Base-by-base conservation (phyloP, 352 stramenopile species). In the Globisporangium spinosum region DNA sequence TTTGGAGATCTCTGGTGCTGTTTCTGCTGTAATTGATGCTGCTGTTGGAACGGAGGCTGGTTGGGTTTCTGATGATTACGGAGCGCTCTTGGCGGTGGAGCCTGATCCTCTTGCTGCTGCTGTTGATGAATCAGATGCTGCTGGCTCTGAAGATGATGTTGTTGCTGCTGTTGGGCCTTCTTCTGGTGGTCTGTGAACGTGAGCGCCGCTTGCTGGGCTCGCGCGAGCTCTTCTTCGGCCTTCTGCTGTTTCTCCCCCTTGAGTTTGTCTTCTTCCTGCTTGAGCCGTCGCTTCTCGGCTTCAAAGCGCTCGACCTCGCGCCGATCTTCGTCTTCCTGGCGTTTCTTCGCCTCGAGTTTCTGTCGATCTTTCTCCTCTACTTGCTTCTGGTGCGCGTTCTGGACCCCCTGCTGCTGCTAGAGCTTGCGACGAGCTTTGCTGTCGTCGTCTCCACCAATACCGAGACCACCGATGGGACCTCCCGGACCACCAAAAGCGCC, bases 351-450 rank as follows among this genome's bases (percentile, higher is more conserved):
- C 20, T 88, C 82, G 17, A 83, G 67, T 43, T 90, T 90, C 54
- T 86, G 82, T 3, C 75, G 79, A 10, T 79, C 72, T 62, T 90
- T 90, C 60, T 90, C 82, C 38, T 90, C 79, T 38, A 90, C 81
- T 62, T 90, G 82, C 13, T 73, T 73, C 17, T 86, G 76, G 15
- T 89, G 47, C 1, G 82, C 70, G 17, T 76, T 70, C 62, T 90
- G 79, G 63, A 90, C 85, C 35, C 83, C 79, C 17, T 81, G 76
- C 32, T 77, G 73, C 56, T 78, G 73, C 65, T 79, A 67, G 20
- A 60, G 56, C 32, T 75, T 65, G 6, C 60, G 64, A 0, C 61
- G 59, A 38, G 23, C 57, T 29, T 58, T 67, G 8, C 1, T 55
- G 51, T 45, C 54, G 15, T 68, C 62, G 29, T 71, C 64, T 15